Percentiles rank a stretch among this genome's conserved stretches.
Evolutionary conservation across 768 basidiomycete genomes (phyloP).

Genomic region (Calocera viscosa): DNA sequence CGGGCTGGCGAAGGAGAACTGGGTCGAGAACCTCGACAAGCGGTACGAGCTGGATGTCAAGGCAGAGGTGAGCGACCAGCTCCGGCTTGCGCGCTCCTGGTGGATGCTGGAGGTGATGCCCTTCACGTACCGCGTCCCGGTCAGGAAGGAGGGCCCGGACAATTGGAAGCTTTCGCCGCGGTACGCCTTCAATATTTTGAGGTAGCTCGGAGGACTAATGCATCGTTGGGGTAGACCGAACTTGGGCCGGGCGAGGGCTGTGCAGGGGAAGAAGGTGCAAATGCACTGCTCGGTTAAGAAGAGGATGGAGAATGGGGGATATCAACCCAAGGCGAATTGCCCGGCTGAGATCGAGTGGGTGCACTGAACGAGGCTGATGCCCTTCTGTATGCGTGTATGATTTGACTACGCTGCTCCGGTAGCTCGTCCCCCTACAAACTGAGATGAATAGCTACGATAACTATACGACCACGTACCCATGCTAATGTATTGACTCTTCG

Average conservation of each 20-base stretch:
- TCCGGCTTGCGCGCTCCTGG: slow-evolving; percentile 40
- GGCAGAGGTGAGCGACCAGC: slow-evolving; percentile 43
- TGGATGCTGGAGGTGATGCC: slow-evolving; percentile 64
- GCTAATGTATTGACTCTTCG: not conserved
- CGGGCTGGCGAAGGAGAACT: not conserved
- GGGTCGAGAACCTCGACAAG: not conserved
- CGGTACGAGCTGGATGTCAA: slow-evolving; percentile 27
- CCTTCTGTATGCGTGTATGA: not conserved
- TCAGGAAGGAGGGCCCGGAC: not conserved
- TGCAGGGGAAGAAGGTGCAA: not conserved
- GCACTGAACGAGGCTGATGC: not conserved
- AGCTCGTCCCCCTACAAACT: too few relatives aligned
- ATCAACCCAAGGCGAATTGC: not conserved
- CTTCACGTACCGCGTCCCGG: slow-evolving; percentile 5
- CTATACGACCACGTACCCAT: not conserved
- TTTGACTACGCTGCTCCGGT: not conserved
- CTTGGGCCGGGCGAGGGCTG: not conserved
- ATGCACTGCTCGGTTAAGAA: not conserved
- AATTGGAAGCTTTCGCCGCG: not conserved
- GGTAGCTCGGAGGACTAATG: too few relatives aligned
- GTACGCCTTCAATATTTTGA: not conserved
- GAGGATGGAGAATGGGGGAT: not conserved
- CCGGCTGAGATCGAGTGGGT: not conserved
- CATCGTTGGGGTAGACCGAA: too few relatives aligned
- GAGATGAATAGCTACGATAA: too few relatives aligned